Evolutionary conservation across 306 rosid genomes (phyloP), one percentile per base, ranked within the genome.

Genomic region (Inga oerstediana): DNA sequence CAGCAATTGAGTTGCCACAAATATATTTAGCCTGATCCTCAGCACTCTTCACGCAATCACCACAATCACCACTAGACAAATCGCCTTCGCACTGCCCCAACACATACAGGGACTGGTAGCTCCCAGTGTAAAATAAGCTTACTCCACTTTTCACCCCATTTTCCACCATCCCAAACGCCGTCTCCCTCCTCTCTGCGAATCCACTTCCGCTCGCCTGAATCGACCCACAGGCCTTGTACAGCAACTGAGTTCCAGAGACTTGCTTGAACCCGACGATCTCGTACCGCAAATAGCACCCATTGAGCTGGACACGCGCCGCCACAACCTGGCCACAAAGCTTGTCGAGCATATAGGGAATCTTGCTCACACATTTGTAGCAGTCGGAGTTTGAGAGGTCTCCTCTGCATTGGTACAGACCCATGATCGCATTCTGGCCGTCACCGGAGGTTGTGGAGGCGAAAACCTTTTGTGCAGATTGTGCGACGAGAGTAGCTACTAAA

Each of bases 61-160:
- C 92, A 84, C 99, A 96, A 86, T 90, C 96, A 84, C 89, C 94
- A 75, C 49, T 80, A 34, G 88, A 84, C 87, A 96, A 86, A 88
- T 85, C 84, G 17, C 98, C 93, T 45, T 96, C 93, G 34, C 99
- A 96, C 91, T 96, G 99, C 5, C 95, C 99, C 88, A 94, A 75
- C 59, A 89, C 97, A 75, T 92, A 96, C 8, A 96, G 75, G 10
- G 92, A 87, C 87, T 89, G 84, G 66, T 89, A 92, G 3, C 85
- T 94, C 66, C 95, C 97, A 0, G 97, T 87, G 83, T 92, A 93
- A 52, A 94, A 96, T 91, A 92, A 75, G 1, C 76, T 79, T 5
- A 90, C 89, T 35, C 90, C 84, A 51, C 79, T 89, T 82, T 88
- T 89, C 17, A 96, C 89, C 2, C 94, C 94, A 77, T 76, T 89